Evolutionary conservation across 108 stramenopile species (phyloP), one percentile per base, ranked within the genome.

Genomic region (Nitzschia sp.): DNA sequence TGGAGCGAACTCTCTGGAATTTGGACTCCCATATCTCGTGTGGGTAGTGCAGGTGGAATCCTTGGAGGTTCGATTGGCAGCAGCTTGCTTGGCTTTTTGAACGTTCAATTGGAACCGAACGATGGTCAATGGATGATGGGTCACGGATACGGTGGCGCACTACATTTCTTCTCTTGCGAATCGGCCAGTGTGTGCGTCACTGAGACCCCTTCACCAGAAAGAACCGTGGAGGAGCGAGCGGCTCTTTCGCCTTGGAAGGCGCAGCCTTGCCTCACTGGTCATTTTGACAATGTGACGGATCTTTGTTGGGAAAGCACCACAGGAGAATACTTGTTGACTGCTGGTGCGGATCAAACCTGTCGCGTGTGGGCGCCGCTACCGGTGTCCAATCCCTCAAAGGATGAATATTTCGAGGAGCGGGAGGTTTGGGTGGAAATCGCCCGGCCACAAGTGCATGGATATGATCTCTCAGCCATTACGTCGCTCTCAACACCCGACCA

Each of bases 41-140:
- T 95, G n/a, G 94, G 94, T n/a, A 82, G 88, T 63, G 89, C 91
- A 13, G 89, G 94, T 36, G 94, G 94, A 1, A 91, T 95, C 11
- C 52, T 95, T 16, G 94, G 94, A 29, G 94, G 91, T 0, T 76
- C 86, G 0, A 79, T 92, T 48, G 94, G 94, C 3, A 77, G 88
- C 15, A 83, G 82, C 6, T 69, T 95, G 8, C 70, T 90, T 58
- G 94, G 94, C 8, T 95, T 85, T 75, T 68, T 86, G 30, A 74
- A 80, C 62, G 78, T 76, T 15, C 34, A 70, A 26, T 72, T 85
- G 23, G 84, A 85, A 21, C 66, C 66, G n/a, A 44, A 48, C 34
- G 50, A 58, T 22, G 75, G 80, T 52, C 69, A 73, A 2, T 73
- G 73, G 55, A 80, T 95, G 57, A 72, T 90, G 26, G 94, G 88